Base-by-base conservation (phyloP, 176 grass and related monocot species). In the Leersia perrieri region DNA sequence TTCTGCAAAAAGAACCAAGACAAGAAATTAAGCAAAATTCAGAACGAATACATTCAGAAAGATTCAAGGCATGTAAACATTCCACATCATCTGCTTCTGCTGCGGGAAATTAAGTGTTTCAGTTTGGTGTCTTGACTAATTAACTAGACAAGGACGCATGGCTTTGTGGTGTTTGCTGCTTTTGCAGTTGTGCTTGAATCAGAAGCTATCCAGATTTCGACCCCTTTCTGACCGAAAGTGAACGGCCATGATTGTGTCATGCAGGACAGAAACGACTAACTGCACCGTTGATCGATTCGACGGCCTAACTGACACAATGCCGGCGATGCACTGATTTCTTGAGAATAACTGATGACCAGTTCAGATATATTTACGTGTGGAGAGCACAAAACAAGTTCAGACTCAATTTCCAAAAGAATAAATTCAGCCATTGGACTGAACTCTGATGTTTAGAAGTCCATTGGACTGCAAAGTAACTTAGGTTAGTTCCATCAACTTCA, bases 1-100 rank as follows among this genome's bases (percentile, higher is more conserved):
- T 93, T 97, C 94, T 97, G 94, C 65, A 77, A 78, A n/a, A 23
- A 11, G 12, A 16, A 66, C 65, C 27, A 64, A 61, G 16, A 53
- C 7, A 44, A 55, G 13, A 40, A 29, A n/a, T n/a, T n/a, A n/a
- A 41, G 32, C 10, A 13, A 39, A 23, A 12, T 61, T 22, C 22
- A 42, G 51, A 82, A 22, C n/a, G 4, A 58, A 57, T 0, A 25
- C 9, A 58, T 35, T 60, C 42, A 80, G 41, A 36, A 64, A 40
- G 33, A 73, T 79, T 70, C 7, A 26, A 23, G 8, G 20, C 41
- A 30, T 47, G 61, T 7, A 33, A 66, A 66, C 5, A 66, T 25
- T 58, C 3, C 22, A 25, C 2, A 58, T 2, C 53, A 58, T 55
- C 42, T 16, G 13, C 27, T 66, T 20, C 76, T 65, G 18, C 39